Conservation (phyloP, 768 basidiomycete genomes). For the Russula ochroleuca region DNA sequence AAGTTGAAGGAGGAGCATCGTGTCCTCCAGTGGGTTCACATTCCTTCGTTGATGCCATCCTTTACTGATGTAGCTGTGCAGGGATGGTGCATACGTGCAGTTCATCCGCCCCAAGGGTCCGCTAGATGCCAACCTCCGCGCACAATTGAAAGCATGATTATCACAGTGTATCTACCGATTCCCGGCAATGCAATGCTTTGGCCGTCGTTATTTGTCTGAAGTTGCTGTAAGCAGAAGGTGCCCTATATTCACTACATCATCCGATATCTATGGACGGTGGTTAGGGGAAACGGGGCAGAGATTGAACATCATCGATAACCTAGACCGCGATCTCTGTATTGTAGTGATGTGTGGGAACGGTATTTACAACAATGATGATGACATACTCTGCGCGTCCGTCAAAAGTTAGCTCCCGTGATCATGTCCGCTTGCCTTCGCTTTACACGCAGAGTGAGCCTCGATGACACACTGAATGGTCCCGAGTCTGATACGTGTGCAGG, state of each 20-base stretch:
- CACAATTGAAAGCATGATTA: slow-evolving; percentile 68
- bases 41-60: neutral
- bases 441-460: slow-evolving; percentile 49
- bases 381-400: neutral
- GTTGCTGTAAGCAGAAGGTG: slow-evolving; percentile 27
- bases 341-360: slow-evolving; percentile 24
- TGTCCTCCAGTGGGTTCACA: slow-evolving; percentile 70
- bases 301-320: slow-evolving; percentile 38
- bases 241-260: slow-evolving; percentile 75
- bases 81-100: slow-evolving; percentile 94
- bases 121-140: slow-evolving; percentile 79
- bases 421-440: slow-evolving; percentile 73
- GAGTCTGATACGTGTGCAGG: slow-evolving; percentile 41
- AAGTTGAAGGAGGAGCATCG: slow-evolving; percentile 87
- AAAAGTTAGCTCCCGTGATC: neutral
- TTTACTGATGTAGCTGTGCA: slow-evolving; percentile 33
- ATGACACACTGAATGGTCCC: neutral
- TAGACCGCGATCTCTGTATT: slow-evolving; percentile 24
- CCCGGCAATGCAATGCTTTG: slow-evolving; percentile 25
- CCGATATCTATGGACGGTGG: slow-evolving; percentile 52
- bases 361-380: slow-evolving; percentile 13
- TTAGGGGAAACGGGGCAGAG: slow-evolving; percentile 83
- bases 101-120: slow-evolving; percentile 87
- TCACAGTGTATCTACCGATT: slow-evolving; percentile 32
- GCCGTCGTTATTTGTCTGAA: slow-evolving; percentile 9